These are phyloP conservation scores for Grosmannia penicillata DNA, from an alignment of 2,329 filamentous ascomycete species.

Conservation along the genomic window DNA sequence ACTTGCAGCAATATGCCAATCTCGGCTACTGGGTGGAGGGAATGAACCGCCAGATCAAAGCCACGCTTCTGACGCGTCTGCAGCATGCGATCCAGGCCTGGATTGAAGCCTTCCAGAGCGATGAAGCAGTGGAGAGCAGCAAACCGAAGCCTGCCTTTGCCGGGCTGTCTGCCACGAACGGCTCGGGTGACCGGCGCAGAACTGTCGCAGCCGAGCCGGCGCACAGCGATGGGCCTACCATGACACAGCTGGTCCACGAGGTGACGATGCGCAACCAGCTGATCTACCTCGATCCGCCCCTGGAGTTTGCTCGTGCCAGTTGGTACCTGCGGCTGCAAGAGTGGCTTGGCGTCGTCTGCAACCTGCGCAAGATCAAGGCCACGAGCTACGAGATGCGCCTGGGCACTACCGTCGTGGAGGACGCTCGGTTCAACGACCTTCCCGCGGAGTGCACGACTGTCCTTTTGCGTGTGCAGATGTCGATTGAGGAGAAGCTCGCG, in stretches of 20 bases:
- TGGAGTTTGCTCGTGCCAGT: conserved; percentile 80
- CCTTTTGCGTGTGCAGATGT: conserved; percentile 65
- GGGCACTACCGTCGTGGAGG: conserved; percentile 48
- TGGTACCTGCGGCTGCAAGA: conserved; percentile 89
- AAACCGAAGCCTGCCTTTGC: conserved; percentile 7
- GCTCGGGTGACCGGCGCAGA: neutral
- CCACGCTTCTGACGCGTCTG: conserved; percentile 67
- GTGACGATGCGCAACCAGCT: conserved; percentile 97
- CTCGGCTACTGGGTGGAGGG: conserved; percentile 77
- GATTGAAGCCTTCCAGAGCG: conserved; percentile 71
- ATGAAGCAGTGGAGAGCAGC: conserved; percentile 25
- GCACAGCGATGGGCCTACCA: conserved; percentile 40
- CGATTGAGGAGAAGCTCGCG: conserved; percentile 68
- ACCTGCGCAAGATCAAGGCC: conserved; percentile 85
- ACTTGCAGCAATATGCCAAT: conserved; percentile 91
- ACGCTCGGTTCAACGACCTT: conserved; percentile 68
- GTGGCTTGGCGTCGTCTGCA: conserved; percentile 88
- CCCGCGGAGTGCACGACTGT: conserved; percentile 70
- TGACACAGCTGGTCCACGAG: conserved; percentile 70
- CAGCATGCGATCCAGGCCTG: conserved; percentile 71
- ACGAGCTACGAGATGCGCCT: conserved; percentile 86
- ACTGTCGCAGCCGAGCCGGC: neutral
- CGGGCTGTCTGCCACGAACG: neutral
- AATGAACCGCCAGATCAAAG: conserved; percentile 75
- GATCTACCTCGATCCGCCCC: conserved; percentile 86